Evolutionary conservation across 2,329 filamentous ascomycete genomes (phyloP).

Genomic region (Davidsoniella australis): DNA sequence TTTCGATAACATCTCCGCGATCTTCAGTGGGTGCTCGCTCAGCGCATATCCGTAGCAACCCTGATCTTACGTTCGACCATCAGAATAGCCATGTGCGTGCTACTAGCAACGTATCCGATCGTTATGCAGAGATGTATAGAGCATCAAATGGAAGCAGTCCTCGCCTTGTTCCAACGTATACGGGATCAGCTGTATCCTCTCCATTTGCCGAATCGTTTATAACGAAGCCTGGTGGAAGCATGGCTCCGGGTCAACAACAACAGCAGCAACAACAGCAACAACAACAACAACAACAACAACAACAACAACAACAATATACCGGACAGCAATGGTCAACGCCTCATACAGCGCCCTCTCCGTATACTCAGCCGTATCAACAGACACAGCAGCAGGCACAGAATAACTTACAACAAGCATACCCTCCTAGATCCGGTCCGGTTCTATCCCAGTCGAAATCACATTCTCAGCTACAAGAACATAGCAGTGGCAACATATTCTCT

Average conservation of each 20-base stretch:
- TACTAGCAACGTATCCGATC: conserved; percentile 2
- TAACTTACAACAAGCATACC: too few relatives aligned
- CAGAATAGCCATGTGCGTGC: not conserved
- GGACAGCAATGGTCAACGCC: too few relatives aligned
- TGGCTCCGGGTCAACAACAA: not conserved
- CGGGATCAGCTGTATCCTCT: not conserved
- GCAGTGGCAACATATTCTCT: too few relatives aligned
- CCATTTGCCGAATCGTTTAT: not conserved
- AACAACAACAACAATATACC: not conserved
- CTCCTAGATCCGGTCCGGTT: too few relatives aligned
- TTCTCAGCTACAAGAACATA: too few relatives aligned
- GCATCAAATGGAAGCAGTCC: not conserved
- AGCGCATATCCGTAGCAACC: not conserved
- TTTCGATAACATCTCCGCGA: conserved; percentile 1
- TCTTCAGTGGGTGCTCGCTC: conserved; percentile 5
- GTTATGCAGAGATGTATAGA: not conserved
- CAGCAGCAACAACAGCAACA: not conserved
- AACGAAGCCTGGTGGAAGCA: not conserved
- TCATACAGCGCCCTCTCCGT: too few relatives aligned
- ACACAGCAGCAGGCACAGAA: too few relatives aligned
- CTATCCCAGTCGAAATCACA: too few relatives aligned
- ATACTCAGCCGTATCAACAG: too few relatives aligned
- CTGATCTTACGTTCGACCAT: not conserved
- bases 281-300: not conserved
- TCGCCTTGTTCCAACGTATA: not conserved